Conservation (phyloP, 139 green algal species). For the Chlorella sp. region DNA sequence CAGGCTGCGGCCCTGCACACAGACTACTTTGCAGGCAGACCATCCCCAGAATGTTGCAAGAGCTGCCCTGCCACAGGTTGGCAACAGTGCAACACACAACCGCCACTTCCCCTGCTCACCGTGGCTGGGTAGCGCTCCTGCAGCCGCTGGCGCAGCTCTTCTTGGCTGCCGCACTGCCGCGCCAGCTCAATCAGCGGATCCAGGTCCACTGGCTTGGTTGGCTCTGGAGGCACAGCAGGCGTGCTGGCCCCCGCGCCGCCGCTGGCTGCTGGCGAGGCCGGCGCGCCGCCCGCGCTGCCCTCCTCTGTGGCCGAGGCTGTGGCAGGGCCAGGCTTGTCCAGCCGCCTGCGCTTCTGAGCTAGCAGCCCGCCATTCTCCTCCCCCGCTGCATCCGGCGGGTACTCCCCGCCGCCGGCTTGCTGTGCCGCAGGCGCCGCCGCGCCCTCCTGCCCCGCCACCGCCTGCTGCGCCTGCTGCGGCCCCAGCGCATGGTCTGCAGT, state of each 20-base stretch:
- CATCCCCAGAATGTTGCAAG: too few relatives aligned
- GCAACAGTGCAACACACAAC: too few relatives aligned
- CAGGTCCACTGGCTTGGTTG: slow-evolving; percentile 7
- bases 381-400: not conserved
- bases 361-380: not conserved
- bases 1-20: too few relatives aligned
- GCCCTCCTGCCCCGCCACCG: too few relatives aligned
- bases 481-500: not conserved
- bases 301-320: not conserved
- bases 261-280: not conserved
- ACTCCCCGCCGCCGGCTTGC: not conserved
- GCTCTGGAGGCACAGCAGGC: not conserved
- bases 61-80: too few relatives aligned
- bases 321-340: too few relatives aligned
- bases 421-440: not conserved
- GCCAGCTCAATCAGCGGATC: not conserved
- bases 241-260: not conserved
- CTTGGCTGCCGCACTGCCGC: not conserved
- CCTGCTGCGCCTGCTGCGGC: not conserved
- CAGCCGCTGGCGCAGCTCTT: not conserved
- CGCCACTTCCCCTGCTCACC: too few relatives aligned
- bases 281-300: not conserved
- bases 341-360: slow-evolving; percentile 19
- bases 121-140: slow-evolving; percentile 6
- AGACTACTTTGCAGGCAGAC: too few relatives aligned